These are phyloP conservation scores for Pseudogymnoascus sp. DNA, from an alignment of 2,329 filamentous ascomycete genomes.

Conservation along the genomic window DNA sequence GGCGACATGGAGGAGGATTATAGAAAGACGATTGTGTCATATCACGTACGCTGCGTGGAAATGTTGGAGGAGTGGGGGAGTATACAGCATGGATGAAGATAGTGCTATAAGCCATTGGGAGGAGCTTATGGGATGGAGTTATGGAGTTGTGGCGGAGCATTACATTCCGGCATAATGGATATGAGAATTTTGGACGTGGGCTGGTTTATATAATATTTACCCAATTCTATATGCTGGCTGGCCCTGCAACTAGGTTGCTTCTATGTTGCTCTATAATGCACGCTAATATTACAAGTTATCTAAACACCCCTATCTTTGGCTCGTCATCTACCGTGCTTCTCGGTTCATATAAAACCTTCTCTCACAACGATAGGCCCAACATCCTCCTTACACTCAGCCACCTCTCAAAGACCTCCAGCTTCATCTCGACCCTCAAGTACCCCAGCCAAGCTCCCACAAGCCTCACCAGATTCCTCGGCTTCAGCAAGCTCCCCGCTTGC, in stretches of 20 bases:
- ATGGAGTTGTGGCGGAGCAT: not conserved
- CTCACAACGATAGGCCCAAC: conserved; percentile 22
- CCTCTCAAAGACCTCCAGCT: conserved; percentile 56
- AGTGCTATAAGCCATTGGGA: not conserved
- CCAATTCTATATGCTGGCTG: not conserved
- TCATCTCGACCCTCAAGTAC: conserved; percentile 53
- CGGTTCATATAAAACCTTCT: not conserved
- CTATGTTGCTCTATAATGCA: conserved; percentile 1
- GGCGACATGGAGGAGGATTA: conserved; percentile 7
- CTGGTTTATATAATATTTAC: not conserved
- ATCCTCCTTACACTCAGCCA: conserved; percentile 51
- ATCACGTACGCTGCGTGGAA: not conserved
- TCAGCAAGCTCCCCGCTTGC: conserved; percentile 46
- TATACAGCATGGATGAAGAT: not conserved
- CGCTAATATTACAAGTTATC: conserved; percentile 5
- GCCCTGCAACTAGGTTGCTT: conserved; percentile 1
- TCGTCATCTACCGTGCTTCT: not conserved
- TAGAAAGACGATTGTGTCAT: not conserved
- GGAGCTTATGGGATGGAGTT: not conserved
- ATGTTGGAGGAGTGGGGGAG: not conserved
- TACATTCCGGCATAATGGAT: no score
- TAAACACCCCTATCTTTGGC: not conserved
- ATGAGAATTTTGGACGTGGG: not conserved
- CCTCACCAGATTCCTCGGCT: conserved; percentile 49
- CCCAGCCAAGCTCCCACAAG: conserved; percentile 51